These are phyloP conservation scores for Volvox reticuliferus DNA, from an alignment of 139 green algal genomes.

Conservation along the genomic window DNA sequence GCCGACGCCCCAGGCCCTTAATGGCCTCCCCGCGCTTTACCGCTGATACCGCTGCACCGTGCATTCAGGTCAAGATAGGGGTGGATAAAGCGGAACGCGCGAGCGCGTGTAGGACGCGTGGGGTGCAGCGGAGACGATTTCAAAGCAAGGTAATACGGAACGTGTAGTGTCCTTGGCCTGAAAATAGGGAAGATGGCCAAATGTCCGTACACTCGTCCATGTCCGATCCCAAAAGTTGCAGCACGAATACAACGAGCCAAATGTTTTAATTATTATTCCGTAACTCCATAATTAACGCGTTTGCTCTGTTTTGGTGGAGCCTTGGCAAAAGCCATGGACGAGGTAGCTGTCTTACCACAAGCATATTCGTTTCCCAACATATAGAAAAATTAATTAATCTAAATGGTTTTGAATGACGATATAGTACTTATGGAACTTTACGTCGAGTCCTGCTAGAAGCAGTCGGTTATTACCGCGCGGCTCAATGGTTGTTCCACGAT, in stretches of 20 bases:
- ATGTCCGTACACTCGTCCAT: background rate
- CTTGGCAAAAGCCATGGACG: background rate
- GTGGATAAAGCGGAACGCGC: slow-evolving; percentile 30
- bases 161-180: background rate
- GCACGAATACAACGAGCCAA: no score
- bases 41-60: slow-evolving; percentile 12
- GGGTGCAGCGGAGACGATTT: slow-evolving; percentile 6
- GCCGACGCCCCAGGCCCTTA: slow-evolving; percentile 15
- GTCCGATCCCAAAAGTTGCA: no score
- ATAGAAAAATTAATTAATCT: background rate
- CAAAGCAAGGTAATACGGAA: background rate
- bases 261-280: no score
- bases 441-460: no score
- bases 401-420: no score
- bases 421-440: no score
- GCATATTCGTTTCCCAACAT: background rate
- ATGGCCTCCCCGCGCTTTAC: background rate
- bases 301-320: background rate
- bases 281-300: no score
- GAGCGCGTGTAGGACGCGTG: slow-evolving; percentile 23
- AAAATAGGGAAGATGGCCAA: background rate
- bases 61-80: background rate
- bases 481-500: no score
- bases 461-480: no score
- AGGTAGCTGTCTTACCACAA: background rate